phyloP scores from a whole-genome alignment of 306 rosid species.

The Fragaria vesca region DNA sequence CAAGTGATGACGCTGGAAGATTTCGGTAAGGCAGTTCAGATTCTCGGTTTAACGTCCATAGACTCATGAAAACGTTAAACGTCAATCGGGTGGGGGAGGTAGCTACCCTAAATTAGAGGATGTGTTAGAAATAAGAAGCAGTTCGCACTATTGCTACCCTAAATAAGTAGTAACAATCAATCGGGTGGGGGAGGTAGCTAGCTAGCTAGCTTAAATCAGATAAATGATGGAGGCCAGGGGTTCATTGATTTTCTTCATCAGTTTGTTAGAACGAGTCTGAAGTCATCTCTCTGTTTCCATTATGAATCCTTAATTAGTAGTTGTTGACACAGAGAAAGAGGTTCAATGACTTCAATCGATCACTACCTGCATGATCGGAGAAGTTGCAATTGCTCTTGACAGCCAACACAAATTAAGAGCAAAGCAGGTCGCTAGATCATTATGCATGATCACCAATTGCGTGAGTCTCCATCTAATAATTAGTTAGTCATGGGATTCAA shows the following conservation, averaged over 20 bases:
- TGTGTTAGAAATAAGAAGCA: neutral
- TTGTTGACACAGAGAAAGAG: neutral
- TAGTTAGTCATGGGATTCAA: neutral
- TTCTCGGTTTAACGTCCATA: too few species aligned
- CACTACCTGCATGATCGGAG: neutral
- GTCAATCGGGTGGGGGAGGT: too few species aligned
- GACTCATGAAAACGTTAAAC: too few species aligned
- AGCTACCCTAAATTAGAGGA: neutral
- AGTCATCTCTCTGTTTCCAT: neutral
- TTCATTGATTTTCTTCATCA: neutral
- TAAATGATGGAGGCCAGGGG: neutral
- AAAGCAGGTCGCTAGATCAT: neutral
- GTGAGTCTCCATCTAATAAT: neutral
- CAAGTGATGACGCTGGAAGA: too few species aligned
- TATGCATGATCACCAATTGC: neutral
- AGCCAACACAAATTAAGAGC: neutral
- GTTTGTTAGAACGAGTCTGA: neutral
- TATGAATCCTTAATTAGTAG: neutral
- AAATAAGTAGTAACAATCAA: too few species aligned
- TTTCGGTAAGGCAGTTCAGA: too few species aligned
- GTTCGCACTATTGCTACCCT: too few species aligned
- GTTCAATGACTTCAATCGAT: neutral
- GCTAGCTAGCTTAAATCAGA: neutral
- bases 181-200: neutral
- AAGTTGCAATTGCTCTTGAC: neutral